Evolutionary conservation across 768 basidiomycete genomes (phyloP).

Genomic region (Terana coerulea): DNA sequence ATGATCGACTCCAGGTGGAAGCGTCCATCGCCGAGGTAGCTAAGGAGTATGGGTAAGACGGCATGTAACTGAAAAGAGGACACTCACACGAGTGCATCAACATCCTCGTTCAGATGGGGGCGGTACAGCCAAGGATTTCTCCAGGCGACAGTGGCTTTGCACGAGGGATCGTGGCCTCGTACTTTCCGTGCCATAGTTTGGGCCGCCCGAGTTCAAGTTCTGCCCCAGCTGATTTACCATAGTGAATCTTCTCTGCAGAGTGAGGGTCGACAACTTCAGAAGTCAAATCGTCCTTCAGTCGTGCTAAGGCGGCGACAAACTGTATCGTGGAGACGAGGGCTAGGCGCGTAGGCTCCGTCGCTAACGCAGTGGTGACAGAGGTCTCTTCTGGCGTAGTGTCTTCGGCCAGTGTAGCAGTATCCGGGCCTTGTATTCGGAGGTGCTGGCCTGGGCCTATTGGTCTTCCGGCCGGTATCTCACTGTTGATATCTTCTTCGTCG

Average conservation of each 20-base stretch:
- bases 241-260: slow-evolving; percentile 10
- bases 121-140: slow-evolving; percentile 96
- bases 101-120: slow-evolving; percentile 73
- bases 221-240: not conserved
- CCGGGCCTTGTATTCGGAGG: slow-evolving; percentile 58
- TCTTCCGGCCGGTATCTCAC: slow-evolving; percentile 45
- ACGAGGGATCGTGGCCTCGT: slow-evolving; percentile 75
- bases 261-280: slow-evolving; percentile 30
- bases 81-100: slow-evolving; percentile 89
- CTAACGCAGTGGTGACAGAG: not conserved
- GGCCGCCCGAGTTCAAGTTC: slow-evolving; percentile 12
- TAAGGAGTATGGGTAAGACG: slow-evolving; percentile 28
- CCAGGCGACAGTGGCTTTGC: slow-evolving; percentile 94
- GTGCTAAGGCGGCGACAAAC: slow-evolving; percentile 90
- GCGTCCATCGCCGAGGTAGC: slow-evolving; percentile 96
- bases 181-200: slow-evolving; percentile 53
- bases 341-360: slow-evolving; percentile 54
- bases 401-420: slow-evolving; percentile 3
- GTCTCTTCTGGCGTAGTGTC: slow-evolving; percentile 12
- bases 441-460: slow-evolving; percentile 34
- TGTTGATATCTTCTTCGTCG: slow-evolving; percentile 44
- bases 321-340: slow-evolving; percentile 97
- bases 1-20: slow-evolving; percentile 99
- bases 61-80: not conserved
- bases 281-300: slow-evolving; percentile 75